These are phyloP conservation scores for Tylopilus intermedius DNA, from an alignment of 768 basidiomycete species.

Conservation along the genomic window DNA sequence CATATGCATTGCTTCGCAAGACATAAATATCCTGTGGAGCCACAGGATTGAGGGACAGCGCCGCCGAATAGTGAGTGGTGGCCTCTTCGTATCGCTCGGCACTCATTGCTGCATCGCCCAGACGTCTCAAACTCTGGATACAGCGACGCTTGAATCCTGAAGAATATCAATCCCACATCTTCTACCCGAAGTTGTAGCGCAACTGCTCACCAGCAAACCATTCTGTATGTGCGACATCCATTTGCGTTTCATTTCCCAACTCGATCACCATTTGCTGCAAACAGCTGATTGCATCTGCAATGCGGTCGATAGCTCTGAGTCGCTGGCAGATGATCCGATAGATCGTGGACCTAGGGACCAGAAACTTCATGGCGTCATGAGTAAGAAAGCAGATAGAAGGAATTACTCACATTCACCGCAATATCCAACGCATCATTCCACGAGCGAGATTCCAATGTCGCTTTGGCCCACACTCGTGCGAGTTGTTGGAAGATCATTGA, in stretches of 20 bases:
- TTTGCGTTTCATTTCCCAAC: neutral
- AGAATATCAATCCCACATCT: too few relatives aligned
- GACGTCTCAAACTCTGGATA: neutral
- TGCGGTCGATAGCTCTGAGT: neutral
- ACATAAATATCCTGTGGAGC: neutral
- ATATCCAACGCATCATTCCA: neutral
- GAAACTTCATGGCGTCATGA: neutral
- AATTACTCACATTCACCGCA: neutral
- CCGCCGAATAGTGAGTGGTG: neutral
- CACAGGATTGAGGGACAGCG: neutral
- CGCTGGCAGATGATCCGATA: neutral
- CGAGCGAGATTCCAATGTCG: too few relatives aligned
- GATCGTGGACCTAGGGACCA: neutral
- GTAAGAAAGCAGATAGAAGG: neutral
- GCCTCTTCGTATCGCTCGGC: neutral
- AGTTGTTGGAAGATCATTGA: too few relatives aligned
- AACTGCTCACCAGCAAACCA: neutral
- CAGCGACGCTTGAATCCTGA: neutral
- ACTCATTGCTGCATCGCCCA: neutral
- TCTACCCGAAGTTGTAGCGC: too few relatives aligned
- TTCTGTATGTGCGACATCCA: neutral
- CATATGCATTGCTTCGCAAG: neutral
- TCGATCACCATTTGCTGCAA: neutral
- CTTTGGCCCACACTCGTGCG: too few relatives aligned
- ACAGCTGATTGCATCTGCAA: neutral